A percentile compares a stretch with the other conserved stretches of the same genome.
Evolutionary conservation across 2,329 filamentous ascomycete species (phyloP).

Genomic region (Aplosporella prunicola): DNA sequence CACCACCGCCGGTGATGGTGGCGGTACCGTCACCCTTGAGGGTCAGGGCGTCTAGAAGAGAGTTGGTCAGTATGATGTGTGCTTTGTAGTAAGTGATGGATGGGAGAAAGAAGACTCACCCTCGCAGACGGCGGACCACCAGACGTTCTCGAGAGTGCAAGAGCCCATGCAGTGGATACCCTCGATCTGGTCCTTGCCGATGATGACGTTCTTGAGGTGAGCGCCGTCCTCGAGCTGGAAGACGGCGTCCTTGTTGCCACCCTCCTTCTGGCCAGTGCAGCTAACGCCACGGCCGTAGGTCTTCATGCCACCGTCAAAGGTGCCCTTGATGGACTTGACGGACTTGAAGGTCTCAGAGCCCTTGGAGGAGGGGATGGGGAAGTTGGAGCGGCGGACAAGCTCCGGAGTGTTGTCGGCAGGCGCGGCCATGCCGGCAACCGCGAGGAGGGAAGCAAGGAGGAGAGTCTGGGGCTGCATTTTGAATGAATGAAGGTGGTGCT

Average conservation of each 20-base stretch:
- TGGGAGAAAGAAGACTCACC: conserved; percentile 10
- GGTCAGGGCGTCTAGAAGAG: conserved; percentile 27
- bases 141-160: conserved; percentile 39
- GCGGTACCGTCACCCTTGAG: conserved; percentile 27
- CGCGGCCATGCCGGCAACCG: conserved; percentile 6
- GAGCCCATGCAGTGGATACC: conserved; percentile 43
- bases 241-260: conserved; percentile 39
- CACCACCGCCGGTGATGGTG: conserved; percentile 32
- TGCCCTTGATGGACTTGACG: conserved; percentile 3
- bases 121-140: conserved; percentile 36
- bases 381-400: conserved; percentile 1
- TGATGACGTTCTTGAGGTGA: conserved; percentile 46
- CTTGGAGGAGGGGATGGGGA: conserved; percentile 7
- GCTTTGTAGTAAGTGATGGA: neutral
- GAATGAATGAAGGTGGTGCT: conserved; percentile 6
- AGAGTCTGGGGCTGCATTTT: conserved; percentile 5
- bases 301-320: conserved; percentile 4
- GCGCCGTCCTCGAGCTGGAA: conserved; percentile 44
- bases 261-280: conserved; percentile 32
- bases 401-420: neutral
- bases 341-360: conserved; percentile 1
- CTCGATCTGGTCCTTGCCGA: conserved; percentile 42
- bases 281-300: conserved; percentile 8
- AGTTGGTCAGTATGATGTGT: neutral
- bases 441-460: conserved; percentile 4